Percentiles rank a stretch among this genome's conserved stretches.
Conservation (phyloP, 495 filamentous ascomycete genomes). For the Haplographium delicatum region DNA sequence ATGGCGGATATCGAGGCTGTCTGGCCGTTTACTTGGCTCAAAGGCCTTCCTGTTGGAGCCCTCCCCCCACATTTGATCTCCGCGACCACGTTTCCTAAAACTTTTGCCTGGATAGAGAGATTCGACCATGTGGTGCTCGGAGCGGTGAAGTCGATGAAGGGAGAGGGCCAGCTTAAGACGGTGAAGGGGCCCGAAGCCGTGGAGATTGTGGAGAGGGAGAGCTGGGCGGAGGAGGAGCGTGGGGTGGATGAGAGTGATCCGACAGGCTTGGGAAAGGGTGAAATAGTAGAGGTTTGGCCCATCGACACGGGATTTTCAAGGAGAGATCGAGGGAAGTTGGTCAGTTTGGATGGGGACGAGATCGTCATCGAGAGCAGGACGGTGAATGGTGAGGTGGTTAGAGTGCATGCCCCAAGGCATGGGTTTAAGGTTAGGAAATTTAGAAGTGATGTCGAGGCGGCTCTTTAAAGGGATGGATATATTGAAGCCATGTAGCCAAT, state of each 20-base stretch:
- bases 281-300: constrained; percentile 47
- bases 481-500: no score
- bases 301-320: constrained; percentile 49
- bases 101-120: constrained; percentile 51
- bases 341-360: constrained; percentile 41
- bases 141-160: constrained; percentile 24
- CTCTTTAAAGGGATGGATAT: no score
- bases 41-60: constrained; percentile 39
- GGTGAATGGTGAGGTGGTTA: constrained; percentile 34
- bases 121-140: constrained; percentile 34
- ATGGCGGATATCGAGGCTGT: constrained; percentile 56
- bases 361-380: constrained; percentile 45
- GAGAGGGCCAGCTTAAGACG: constrained; percentile 25
- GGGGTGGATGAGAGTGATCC: constrained; percentile 37
- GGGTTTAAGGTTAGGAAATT: constrained; percentile 48
- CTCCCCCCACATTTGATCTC: constrained; percentile 36
- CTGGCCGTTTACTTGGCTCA: constrained; percentile 58
- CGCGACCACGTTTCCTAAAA: constrained; percentile 39
- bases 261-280: constrained; percentile 38
- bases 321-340: constrained; percentile 47
- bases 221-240: constrained; percentile 31
- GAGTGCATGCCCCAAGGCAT: constrained; percentile 50
- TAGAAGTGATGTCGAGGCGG: no score
- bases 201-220: constrained; percentile 30
- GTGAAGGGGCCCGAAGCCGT: constrained; percentile 46